phyloP scores from a whole-genome alignment of 352 stramenopile species.

The Pythium coloratum region DNA sequence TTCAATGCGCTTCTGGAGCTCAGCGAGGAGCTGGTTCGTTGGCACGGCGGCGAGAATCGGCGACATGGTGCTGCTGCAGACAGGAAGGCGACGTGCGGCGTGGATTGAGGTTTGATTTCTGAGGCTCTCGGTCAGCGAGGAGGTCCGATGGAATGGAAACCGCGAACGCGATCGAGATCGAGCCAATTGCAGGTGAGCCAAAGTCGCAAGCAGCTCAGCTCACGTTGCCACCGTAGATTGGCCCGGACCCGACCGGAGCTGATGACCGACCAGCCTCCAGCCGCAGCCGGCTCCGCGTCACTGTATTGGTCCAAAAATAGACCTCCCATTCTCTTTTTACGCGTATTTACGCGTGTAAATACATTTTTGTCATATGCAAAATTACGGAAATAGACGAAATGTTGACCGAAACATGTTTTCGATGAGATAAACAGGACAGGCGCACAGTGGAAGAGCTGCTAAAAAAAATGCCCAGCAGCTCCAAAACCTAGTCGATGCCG shows the following conservation, averaged over 20 bases:
- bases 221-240: background rate
- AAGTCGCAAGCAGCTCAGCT: background rate
- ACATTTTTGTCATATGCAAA: constrained; percentile 5
- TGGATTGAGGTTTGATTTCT: constrained; percentile 24
- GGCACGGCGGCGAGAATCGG: constrained; percentile 68
- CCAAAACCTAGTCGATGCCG: background rate
- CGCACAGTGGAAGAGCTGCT: background rate
- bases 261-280: background rate
- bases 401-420: constrained; percentile 1
- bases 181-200: constrained; percentile 4
- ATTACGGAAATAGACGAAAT: background rate
- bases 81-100: background rate
- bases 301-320: constrained; percentile 27
- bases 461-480: too few species aligned
- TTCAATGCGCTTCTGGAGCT: constrained; percentile 91
- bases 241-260: background rate
- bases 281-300: constrained; percentile 12
- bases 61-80: constrained; percentile 33
- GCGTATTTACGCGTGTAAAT: constrained; percentile 19
- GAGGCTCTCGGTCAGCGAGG: constrained; percentile 12
- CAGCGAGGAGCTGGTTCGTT: constrained; percentile 84
- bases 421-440: constrained; percentile 2
- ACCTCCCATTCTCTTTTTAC: constrained; percentile 14
- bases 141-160: background rate
- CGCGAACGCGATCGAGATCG: constrained; percentile 11